Evolutionary conservation across 345 rosid species (phyloP).

Genomic region (Kandelia obovata): DNA sequence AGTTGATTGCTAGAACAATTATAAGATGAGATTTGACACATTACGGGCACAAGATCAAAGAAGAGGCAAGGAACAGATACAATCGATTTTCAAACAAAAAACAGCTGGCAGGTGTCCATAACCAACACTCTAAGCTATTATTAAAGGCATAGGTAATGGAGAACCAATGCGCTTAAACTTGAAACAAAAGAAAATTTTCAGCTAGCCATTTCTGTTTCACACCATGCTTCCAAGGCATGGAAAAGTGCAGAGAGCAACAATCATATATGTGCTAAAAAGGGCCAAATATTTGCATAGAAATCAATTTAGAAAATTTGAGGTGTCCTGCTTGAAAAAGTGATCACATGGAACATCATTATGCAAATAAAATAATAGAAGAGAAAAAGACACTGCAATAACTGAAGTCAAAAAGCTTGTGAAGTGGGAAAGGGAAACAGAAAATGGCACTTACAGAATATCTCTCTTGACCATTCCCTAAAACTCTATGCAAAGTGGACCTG

Average conservation of each 20-base stretch:
- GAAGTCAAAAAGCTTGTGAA: background rate
- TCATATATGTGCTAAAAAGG: background rate
- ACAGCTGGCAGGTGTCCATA: too few species aligned
- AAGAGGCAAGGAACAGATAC: too few species aligned
- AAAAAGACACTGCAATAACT: background rate
- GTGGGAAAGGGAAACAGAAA: background rate
- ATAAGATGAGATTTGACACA: too few species aligned
- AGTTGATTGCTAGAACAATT: too few species aligned
- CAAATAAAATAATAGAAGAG: background rate
- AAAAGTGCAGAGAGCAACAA: background rate
- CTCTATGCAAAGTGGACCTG: conserved; percentile 93
- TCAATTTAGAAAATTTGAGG: background rate
- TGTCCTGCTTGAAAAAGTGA: background rate
- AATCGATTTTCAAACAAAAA: too few species aligned
- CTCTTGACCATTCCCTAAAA: conserved; percentile 68
- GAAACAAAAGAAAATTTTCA: background rate
- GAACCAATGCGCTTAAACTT: background rate
- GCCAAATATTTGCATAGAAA: background rate
- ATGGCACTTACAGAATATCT: conserved; percentile 69
- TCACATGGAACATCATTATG: too few species aligned
- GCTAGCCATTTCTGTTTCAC: background rate
- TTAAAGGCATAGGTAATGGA: background rate
- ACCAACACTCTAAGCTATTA: background rate
- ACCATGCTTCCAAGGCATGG: background rate
- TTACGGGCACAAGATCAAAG: too few species aligned